Base-by-base conservation (phyloP, 2,329 filamentous ascomycete species). In the Cladobotryum mycophilum region DNA sequence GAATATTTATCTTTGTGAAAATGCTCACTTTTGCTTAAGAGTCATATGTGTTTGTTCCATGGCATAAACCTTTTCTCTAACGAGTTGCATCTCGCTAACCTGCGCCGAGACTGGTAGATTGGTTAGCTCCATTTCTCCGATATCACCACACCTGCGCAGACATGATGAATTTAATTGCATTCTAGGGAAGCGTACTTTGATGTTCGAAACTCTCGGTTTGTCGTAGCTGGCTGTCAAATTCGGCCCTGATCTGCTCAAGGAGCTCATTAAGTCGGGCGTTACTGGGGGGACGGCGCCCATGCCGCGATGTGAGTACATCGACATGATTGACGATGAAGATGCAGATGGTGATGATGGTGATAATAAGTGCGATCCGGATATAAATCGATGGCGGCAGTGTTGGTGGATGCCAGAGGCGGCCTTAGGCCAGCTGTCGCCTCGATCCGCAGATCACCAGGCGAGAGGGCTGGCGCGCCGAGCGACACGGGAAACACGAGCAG, bases 71-170 rank as follows among this genome's bases (percentile, higher is more conserved):
- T 96, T 96, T 66, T 91, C 86, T 56, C 91, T 81, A 45, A 99
- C 89, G 64, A 96, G 81, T 67, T 96, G 89, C 80, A 97, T 93
- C 72, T 99, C 93, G 64, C 92, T 86, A 57, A 96, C 86, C 68
- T 99, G 93, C 45, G 84, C 82, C 52, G 88, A 84, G 65, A 97
- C 93, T 96, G 68, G 59, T 61, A 51, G 49, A 46, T 30, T 37
- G 53, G 53, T 58, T 64, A 64, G 61, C 44, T 60, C 15, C 41
- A 5, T 25, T 14, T 12, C 33, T 46, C 25, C 38, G 25, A 5
- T 38, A 38, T 41, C 17, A 8, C 11, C 34, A 17, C 37, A 35
- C 5, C 5, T 4, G 6, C 41, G 22, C 41, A 22, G 7, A 14
- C 18, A 43, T 25, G 5, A 13, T 30, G 25, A 7, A 30, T 30